Evolutionary conservation across 1,284 basidiomycete species (phyloP).

Genomic region (Pisolithus thermaeus): DNA sequence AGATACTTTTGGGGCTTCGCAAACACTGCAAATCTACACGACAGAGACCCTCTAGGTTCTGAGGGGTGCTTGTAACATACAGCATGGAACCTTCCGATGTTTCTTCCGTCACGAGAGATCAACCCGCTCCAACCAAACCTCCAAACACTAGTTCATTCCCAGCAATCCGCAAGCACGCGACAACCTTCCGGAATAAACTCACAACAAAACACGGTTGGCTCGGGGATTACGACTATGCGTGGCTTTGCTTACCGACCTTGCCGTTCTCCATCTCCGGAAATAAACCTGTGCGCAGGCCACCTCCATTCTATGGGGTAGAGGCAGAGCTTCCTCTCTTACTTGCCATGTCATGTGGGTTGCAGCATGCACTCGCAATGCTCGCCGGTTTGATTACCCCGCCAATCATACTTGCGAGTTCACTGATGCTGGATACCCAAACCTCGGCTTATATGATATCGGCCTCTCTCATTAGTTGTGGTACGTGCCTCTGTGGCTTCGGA

Average conservation of each 20-base stretch:
- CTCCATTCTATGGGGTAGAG: conserved; percentile 72
- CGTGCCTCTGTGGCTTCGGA: conserved; percentile 10
- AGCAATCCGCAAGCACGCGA: conserved; percentile 6
- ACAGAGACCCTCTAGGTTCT: background rate
- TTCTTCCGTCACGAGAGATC: conserved; percentile 10
- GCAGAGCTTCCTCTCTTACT: conserved; percentile 64
- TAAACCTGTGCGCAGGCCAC: conserved; percentile 32
- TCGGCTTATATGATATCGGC: conserved; percentile 81
- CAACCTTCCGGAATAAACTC: conserved; percentile 28
- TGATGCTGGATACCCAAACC: conserved; percentile 49
- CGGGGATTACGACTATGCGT: conserved; percentile 72
- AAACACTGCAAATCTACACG: background rate
- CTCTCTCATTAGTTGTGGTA: conserved; percentile 72
- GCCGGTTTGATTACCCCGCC: conserved; percentile 74
- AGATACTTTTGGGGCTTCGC: too few species aligned
- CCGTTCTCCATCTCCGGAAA: conserved; percentile 39
- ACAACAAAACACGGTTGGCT: conserved; percentile 63
- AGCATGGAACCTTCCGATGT: background rate
- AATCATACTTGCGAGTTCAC: conserved; percentile 70
- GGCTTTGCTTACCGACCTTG: conserved; percentile 62
- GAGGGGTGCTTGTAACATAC: too few species aligned
- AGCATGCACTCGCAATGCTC: conserved; percentile 79
- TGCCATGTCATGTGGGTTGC: conserved; percentile 64
- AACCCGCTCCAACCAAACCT: conserved; percentile 11
- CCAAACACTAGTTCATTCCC: conserved; percentile 5